Evolutionary conservation across 768 basidiomycete genomes (phyloP), one percentile per base, ranked within the genome.

Genomic region (Termitomyces heimii): DNA sequence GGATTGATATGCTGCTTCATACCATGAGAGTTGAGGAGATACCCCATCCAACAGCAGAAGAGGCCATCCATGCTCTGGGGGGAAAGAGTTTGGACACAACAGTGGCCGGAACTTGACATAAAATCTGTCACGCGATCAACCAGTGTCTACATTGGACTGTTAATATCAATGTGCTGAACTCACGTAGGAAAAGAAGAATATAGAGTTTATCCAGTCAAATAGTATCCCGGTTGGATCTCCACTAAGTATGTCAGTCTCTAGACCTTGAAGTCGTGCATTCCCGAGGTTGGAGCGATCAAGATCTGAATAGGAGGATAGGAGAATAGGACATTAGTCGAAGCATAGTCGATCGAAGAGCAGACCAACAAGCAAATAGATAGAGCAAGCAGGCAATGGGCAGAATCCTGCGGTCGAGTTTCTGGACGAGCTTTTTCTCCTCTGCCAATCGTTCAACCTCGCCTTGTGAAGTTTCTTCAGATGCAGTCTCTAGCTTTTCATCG

Each of bases 111-210:
- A 89, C 69, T 74, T 86, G 84, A 59, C 73, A 85, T 28, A 89
- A 61, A 57, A 92, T 88, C 87, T 90, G 63, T 24, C 54, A 46
- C n/a, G 26, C 20, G 42, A 5, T 32, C 29, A 35, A n/a, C 31
- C 9, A n/a, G 18, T 4, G 2, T 29, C 22, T 1, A 20, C 0
- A 4, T 28, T 22, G 22, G n/a, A 39, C 18, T 28, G 4, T 32
- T 28, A 32, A 47, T n/a, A n/a, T 46, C 1, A 12, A 22, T 14
- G 28, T 14, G 6, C 5, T 16, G 40, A 46, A 5, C 81, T 56
- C 56, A 86, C 88, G 67, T 91, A 92, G 60, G 90, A 83, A 70
- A 92, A 83, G 71, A 86, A 92, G 72, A 92, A 92, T 8, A 79
- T 77, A 1, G 88, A 85, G 56, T 85, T 87, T 44, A 89, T 70